Conservation (phyloP, 2,329 filamentous ascomycete species). For the Neonectria neomacrospora region DNA sequence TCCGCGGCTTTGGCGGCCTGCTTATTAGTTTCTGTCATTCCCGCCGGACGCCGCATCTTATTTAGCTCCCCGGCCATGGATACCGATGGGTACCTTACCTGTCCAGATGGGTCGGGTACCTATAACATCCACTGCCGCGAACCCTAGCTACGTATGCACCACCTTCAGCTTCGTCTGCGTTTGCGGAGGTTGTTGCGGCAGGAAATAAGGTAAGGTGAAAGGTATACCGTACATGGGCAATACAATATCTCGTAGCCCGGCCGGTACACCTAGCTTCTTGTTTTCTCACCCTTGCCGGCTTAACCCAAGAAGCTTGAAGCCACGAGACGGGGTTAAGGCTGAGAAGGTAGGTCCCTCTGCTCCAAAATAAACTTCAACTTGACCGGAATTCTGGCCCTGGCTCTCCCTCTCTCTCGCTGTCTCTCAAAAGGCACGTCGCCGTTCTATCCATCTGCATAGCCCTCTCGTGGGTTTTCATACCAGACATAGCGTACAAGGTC, state of each 20-base stretch:
- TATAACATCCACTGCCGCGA: background rate
- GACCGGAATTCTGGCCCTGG: background rate
- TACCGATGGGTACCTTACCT: constrained; percentile 1
- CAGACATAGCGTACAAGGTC: no score
- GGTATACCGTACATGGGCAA: background rate
- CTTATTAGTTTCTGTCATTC: background rate
- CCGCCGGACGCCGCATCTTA: background rate
- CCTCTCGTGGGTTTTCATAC: background rate
- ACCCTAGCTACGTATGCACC: background rate
- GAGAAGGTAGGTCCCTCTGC: background rate
- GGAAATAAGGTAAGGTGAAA: background rate
- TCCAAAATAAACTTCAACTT: background rate
- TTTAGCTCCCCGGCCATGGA: background rate
- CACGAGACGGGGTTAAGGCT: background rate
- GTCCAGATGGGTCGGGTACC: background rate
- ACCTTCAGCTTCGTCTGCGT: background rate
- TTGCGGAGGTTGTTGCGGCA: background rate
- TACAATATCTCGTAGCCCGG: background rate
- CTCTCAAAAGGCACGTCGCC: background rate
- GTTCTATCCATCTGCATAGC: background rate
- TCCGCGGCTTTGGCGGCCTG: constrained; percentile 19
- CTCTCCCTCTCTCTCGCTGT: background rate
- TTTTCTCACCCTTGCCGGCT: no score
- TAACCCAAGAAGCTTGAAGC: background rate
- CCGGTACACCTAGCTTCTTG: background rate